These are phyloP conservation scores for Aplosporella prunicola DNA, from an alignment of 2,329 filamentous ascomycete species.

Conservation along the genomic window DNA sequence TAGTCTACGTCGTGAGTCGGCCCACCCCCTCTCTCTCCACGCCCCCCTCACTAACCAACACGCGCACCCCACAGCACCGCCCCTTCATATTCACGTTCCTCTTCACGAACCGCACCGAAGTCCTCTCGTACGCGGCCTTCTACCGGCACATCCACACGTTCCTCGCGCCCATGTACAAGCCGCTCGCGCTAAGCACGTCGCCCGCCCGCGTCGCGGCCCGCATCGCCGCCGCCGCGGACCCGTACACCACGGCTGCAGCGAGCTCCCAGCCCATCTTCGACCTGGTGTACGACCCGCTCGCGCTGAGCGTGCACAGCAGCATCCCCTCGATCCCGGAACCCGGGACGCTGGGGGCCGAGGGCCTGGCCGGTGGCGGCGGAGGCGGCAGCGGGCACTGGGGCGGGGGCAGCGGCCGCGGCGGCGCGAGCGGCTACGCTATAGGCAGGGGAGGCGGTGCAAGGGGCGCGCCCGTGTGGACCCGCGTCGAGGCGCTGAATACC, in stretches of 20 bases:
- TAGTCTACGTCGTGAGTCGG: conserved; percentile 54
- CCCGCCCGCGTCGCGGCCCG: conserved; percentile 33
- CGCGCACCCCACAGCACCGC: conserved; percentile 33
- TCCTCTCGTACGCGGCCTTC: conserved; percentile 36
- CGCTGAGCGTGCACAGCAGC: conserved; percentile 50
- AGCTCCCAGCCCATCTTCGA: conserved; percentile 44
- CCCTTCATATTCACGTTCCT: conserved; percentile 73
- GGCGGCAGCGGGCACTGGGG: conserved; percentile 6
- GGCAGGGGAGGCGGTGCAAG: too few species aligned
- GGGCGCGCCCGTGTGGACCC: conserved; percentile 35
- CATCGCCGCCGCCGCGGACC: conserved; percentile 28
- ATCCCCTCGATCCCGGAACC: conserved; percentile 55
- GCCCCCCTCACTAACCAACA: background rate
- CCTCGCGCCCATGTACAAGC: conserved; percentile 38
- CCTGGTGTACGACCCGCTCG: conserved; percentile 50
- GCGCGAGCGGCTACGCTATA: conserved; percentile 14
- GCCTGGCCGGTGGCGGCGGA: conserved; percentile 13
- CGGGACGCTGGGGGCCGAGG: conserved; percentile 33
- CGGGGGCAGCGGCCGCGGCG: conserved; percentile 9
- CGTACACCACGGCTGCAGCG: conserved; percentile 19
- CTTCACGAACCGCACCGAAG: conserved; percentile 53
- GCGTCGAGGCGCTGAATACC: conserved; percentile 52
- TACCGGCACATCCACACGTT: conserved; percentile 44
- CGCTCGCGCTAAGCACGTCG: conserved; percentile 34
- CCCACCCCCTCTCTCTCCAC: background rate